phyloP scores from a whole-genome alignment of 441 rosid genomes.

The Melastoma candidum region DNA sequence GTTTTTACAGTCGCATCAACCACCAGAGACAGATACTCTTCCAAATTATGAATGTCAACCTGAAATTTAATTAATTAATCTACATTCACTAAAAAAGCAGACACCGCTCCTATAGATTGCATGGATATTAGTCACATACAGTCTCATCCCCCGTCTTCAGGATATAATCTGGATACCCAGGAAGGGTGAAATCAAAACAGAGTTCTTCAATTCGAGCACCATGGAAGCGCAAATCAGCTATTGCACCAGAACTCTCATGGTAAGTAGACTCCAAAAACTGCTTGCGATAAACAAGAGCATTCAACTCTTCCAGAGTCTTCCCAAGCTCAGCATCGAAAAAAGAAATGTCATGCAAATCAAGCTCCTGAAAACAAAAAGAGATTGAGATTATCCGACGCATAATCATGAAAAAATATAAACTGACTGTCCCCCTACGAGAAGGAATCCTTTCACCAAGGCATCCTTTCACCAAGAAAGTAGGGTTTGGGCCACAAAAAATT shows the following conservation, averaged over 20 bases:
- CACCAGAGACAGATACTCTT: constrained; percentile 73
- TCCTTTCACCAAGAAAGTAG: neutral
- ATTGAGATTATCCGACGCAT: neutral
- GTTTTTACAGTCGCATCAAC: constrained; percentile 88
- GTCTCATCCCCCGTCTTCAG: constrained; percentile 74
- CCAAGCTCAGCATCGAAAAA: constrained; percentile 86
- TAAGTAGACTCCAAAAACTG: constrained; percentile 49
- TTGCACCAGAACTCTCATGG: constrained; percentile 26
- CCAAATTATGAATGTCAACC: constrained; percentile 78
- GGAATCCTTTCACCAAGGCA: neutral
- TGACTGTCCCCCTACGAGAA: neutral
- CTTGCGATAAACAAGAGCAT: constrained; percentile 71
- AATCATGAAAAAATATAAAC: neutral
- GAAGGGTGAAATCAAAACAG: constrained; percentile 88
- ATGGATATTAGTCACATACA: constrained; percentile 27
- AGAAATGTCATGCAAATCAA: constrained; percentile 84
- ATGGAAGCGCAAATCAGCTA: constrained; percentile 44
- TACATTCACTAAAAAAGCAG: constrained; percentile 2
- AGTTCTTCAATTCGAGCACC: constrained; percentile 77
- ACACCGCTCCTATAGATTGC: neutral
- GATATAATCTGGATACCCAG: constrained; percentile 88
- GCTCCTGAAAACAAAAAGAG: constrained; percentile 58
- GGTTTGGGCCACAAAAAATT: no score
- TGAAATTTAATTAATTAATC: constrained; percentile 18
- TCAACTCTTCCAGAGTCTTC: constrained; percentile 78